Conservation (phyloP, 768 basidiomycete species). For the Leucocoprinus birnbaumii region DNA sequence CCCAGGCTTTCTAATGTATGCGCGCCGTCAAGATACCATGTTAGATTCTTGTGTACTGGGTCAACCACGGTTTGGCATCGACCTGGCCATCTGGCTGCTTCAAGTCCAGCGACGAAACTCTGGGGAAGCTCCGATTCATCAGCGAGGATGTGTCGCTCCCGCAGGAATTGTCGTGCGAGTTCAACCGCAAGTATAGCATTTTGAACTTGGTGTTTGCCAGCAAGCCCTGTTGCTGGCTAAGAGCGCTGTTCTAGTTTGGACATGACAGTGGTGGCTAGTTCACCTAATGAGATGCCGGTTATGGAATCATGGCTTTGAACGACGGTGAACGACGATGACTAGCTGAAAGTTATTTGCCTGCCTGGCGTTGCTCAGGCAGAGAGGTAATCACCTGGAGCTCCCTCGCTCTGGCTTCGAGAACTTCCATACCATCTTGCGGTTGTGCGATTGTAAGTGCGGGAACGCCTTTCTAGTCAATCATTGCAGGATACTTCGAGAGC, state of each 20-base stretch:
- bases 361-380: neutral
- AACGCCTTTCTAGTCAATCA: slow-evolving; percentile 55
- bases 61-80: slow-evolving; percentile 86
- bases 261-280: slow-evolving; percentile 54
- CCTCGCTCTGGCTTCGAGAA: slow-evolving; percentile 63
- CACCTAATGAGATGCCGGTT: slow-evolving; percentile 46
- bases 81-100: slow-evolving; percentile 87
- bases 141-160: slow-evolving; percentile 19
- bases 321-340: slow-evolving; percentile 71
- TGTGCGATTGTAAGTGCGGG: slow-evolving; percentile 87
- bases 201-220: slow-evolving; percentile 81
- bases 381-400: slow-evolving; percentile 53
- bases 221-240: slow-evolving; percentile 56
- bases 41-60: slow-evolving; percentile 44
- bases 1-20: slow-evolving; percentile 90
- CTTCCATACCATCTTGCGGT: slow-evolving; percentile 60
- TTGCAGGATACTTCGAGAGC: neutral
- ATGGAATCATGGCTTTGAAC: slow-evolving; percentile 36
- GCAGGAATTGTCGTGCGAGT: slow-evolving; percentile 66
- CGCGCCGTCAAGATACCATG: slow-evolving; percentile 95
- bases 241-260: neutral
- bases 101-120: slow-evolving; percentile 59
- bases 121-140: slow-evolving; percentile 39
- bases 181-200: slow-evolving; percentile 87
- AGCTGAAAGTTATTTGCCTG: slow-evolving; percentile 12